Base-by-base conservation (phyloP, 768 basidiomycete species). In the Boletellus ananas region DNA sequence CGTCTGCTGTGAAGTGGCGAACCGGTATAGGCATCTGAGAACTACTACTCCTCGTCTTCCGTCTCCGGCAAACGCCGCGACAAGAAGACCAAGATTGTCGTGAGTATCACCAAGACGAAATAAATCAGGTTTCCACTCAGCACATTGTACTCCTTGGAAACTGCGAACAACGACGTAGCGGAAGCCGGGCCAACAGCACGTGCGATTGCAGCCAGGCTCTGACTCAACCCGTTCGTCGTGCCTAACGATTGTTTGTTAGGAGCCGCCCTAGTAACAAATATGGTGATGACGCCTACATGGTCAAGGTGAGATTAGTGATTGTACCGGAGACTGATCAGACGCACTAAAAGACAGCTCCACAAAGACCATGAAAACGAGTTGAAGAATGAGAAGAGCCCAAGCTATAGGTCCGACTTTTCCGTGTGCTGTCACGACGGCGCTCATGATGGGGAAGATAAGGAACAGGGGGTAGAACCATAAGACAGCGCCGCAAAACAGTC, bases 211-310 rank as follows among this genome's bases (percentile, higher is more conserved):
- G 70, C 72, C 1, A 70, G 64, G 13, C 73, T 79, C 27, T 83
- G 81, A 4, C 75, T 70, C 17, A 83, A 65, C 3, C 83, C 83
- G 50, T 84, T 81, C 2, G 76, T 78, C 5, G 80, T 75, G 9
- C 82, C 82, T 4, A 84, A 70, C 0, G 79, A 77, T 18, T 68
- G 68, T 46, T 72, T 75, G 49, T 75, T 76, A 0, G 83, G 81
- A 1, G 81, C 69, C 2, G 79, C 75, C 21, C 72, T 70, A 2
- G 76, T 81, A 45, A 82, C 65, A 47, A 75, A 80, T 56, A 83
- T 74, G 42, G 76, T 78, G 14, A 78, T 73, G 41, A 76, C 76
- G 17, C 73, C 81, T 55, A 50, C 4, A 43, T 8, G n/a, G n/a
- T 3, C 6, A 29, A 13, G 13, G 39, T 57, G 17, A 60, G 49